These are phyloP conservation scores for Beauveria brongniartii DNA, from an alignment of 2,329 filamentous ascomycete species.

Conservation along the genomic window DNA sequence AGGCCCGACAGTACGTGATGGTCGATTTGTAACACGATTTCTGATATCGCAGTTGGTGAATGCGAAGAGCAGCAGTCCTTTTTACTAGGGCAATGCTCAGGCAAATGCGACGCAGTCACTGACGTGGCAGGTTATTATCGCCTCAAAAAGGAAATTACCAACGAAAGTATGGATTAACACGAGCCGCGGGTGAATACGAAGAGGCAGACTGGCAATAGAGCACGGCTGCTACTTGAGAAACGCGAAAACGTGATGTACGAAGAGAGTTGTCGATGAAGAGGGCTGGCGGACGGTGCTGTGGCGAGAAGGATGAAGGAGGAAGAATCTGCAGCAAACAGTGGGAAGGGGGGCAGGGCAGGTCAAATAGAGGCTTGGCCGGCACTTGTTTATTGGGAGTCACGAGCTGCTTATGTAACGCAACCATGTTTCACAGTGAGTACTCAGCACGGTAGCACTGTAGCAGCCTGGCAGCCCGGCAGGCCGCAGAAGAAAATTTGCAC, in stretches of 20 bases:
- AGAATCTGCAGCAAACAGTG: not conserved
- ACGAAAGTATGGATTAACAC: not conserved
- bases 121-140: conserved; percentile 5
- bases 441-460: not conserved
- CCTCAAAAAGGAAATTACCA: not conserved
- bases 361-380: not conserved
- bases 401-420: not conserved
- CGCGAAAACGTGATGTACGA: conserved; percentile 2
- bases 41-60: not conserved
- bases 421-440: not conserved
- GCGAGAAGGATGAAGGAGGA: not conserved
- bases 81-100: conserved; percentile 2
- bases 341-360: not conserved
- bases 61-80: conserved; percentile 3
- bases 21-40: not conserved
- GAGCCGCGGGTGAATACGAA: conserved; percentile 8
- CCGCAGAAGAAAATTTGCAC: not conserved
- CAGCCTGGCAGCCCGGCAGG: not conserved
- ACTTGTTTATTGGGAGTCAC: not conserved
- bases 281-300: not conserved
- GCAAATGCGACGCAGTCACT: conserved; percentile 6
- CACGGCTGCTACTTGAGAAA: conserved; percentile 3
- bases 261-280: not conserved
- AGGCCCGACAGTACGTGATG: conserved; percentile 4
- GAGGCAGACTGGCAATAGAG: conserved; percentile 1